Conservation (phyloP, 2,329 filamentous ascomycete genomes). For the Trichoderma polysporum region DNA sequence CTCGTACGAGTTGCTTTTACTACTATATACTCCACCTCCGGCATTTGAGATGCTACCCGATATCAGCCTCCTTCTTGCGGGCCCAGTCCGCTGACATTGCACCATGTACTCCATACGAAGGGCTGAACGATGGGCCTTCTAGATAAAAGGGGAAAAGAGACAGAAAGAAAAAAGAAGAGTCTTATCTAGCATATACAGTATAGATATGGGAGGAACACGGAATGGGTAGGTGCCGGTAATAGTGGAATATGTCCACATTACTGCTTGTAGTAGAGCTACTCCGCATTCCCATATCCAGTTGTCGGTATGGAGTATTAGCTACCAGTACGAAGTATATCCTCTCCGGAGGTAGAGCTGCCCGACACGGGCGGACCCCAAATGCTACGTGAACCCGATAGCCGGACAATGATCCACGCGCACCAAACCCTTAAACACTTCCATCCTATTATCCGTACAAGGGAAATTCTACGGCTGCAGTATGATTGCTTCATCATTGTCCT, state of each 20-base stretch:
- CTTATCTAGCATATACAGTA: not conserved
- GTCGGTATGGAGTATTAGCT: no score
- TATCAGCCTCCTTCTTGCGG: slow-evolving; percentile 6
- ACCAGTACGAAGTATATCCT: no score
- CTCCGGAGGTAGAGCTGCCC: slow-evolving; percentile 2
- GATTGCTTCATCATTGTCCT: not conserved
- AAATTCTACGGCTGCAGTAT: not conserved
- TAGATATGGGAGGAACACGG: not conserved
- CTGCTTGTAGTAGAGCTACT: not conserved
- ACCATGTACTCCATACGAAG: slow-evolving; percentile 13
- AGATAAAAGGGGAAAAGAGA: not conserved
- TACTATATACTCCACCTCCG: not conserved
- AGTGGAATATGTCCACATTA: slow-evolving; percentile 1
- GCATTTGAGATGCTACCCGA: slow-evolving; percentile 3
- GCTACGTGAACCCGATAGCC: slow-evolving; percentile 2
- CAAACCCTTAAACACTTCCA: not conserved
- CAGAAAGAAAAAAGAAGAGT: not conserved
- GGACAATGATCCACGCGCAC: slow-evolving; percentile 4
- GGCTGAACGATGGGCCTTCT: not conserved
- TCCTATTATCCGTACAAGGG: not conserved
- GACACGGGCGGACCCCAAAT: slow-evolving; percentile 6
- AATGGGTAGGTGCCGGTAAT: not conserved
- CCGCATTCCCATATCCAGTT: slow-evolving; percentile 1
- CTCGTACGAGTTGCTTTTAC: not conserved
- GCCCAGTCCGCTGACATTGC: slow-evolving; percentile 3